phyloP scores from a whole-genome alignment of 2,329 filamentous ascomycete species.

The Trichoderma breve region DNA sequence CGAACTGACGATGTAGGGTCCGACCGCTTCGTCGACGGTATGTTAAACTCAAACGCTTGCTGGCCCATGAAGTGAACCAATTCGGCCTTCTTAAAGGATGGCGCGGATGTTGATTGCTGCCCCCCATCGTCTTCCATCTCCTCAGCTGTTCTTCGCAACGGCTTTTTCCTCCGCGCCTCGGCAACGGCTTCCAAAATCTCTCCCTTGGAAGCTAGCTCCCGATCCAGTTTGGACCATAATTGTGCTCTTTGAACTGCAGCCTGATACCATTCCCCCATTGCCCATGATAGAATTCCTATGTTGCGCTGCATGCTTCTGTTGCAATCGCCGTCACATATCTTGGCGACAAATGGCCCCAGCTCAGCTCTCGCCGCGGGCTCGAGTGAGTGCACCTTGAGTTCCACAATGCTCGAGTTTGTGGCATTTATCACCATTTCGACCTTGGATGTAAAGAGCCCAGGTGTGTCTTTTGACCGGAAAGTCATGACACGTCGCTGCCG shows the following conservation, averaged over 20 bases:
- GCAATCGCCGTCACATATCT: constrained; percentile 38
- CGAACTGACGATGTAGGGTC: constrained; percentile 44
- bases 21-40: constrained; percentile 35
- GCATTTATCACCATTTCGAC: constrained; percentile 59
- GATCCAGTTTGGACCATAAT: constrained; percentile 59
- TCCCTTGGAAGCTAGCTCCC: constrained; percentile 42
- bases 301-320: constrained; percentile 54
- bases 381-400: constrained; percentile 53
- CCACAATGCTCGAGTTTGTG: constrained; percentile 48
- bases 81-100: constrained; percentile 35
- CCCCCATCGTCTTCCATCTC: constrained; percentile 25
- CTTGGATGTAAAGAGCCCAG: constrained; percentile 56
- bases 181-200: constrained; percentile 26
- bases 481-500: constrained; percentile 58
- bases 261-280: constrained; percentile 66
- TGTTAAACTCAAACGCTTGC: constrained; percentile 46
- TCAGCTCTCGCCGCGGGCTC: constrained; percentile 59
- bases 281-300: constrained; percentile 61
- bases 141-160: constrained; percentile 25
- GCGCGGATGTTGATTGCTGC: background rate
- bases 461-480: constrained; percentile 40
- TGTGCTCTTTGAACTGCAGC: constrained; percentile 57
- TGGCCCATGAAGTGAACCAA: constrained; percentile 55
- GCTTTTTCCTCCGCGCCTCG: constrained; percentile 28
- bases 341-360: constrained; percentile 52